Evolutionary conservation across 1,284 basidiomycete genomes (phyloP).

Genomic region (Moniliophthora roreri): DNA sequence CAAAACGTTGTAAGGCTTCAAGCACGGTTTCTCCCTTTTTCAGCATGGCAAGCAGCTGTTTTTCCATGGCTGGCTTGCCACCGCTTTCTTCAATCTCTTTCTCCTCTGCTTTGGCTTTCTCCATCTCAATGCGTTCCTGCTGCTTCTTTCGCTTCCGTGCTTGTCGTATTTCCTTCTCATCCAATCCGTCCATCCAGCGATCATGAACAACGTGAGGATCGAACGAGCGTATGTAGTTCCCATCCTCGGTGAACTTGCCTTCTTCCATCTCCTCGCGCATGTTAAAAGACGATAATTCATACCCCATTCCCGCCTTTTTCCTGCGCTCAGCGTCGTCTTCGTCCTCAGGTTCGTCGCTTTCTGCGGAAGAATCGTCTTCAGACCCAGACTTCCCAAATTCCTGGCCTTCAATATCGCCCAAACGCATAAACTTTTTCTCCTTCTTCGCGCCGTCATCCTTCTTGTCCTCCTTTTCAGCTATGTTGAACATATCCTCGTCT

Average conservation of each 20-base stretch:
- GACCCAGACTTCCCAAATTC: conserved; percentile 69
- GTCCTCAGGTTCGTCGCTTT: conserved; percentile 64
- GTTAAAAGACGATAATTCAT: conserved; percentile 93
- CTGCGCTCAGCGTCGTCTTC: conserved; percentile 76
- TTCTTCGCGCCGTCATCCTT: conserved; percentile 50
- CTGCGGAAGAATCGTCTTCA: conserved; percentile 45
- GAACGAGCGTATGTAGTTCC: conserved; percentile 82
- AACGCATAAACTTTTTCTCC: conserved; percentile 74
- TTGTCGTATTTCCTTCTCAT: conserved; percentile 84
- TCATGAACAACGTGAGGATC: conserved; percentile 94
- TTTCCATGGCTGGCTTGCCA: conserved; percentile 69
- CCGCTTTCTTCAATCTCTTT: conserved; percentile 61
- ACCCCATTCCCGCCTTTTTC: conserved; percentile 90
- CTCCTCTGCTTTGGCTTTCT: conserved; percentile 74
- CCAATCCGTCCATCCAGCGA: conserved; percentile 90
- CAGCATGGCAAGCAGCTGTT: conserved; percentile 69
- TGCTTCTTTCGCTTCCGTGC: conserved; percentile 72
- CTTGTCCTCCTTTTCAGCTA: conserved; percentile 56
- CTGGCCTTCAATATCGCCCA: conserved; percentile 96
- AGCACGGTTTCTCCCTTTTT: conserved; percentile 91
- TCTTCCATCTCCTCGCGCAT: conserved; percentile 99
- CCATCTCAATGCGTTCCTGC: conserved; percentile 68
- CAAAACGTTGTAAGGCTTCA: conserved; percentile 86
- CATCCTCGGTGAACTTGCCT: conserved; percentile 95
- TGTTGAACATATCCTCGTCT: conserved; percentile 91